Percentiles rank a stretch among this genome's conserved stretches.
Conservation (phyloP, 495 filamentous ascomycete genomes). For the Xylaria venustula region DNA sequence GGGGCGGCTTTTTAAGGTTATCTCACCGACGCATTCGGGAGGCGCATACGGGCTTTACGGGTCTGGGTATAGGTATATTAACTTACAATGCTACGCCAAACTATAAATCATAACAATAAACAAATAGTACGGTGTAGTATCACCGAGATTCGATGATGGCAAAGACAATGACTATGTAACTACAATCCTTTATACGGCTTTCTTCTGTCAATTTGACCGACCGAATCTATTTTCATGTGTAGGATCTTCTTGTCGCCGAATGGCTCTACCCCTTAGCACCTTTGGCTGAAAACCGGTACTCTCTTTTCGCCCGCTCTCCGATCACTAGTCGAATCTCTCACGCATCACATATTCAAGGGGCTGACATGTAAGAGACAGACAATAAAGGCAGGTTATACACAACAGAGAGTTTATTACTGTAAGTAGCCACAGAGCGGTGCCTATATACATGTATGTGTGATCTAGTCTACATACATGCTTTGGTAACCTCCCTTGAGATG, state of each 20-base stretch:
- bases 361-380: background rate
- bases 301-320: background rate
- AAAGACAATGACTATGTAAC: background rate
- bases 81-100: background rate
- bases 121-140: too few relatives aligned
- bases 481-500: background rate
- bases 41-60: background rate
- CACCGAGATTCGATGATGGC: background rate
- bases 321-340: background rate
- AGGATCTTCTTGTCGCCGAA: background rate
- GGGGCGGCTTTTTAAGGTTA: background rate
- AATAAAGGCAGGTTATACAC: background rate
- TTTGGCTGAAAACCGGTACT: background rate
- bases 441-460: background rate
- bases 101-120: too few relatives aligned
- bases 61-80: too few relatives aligned
- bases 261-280: background rate
- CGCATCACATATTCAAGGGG: conserved; percentile 1
- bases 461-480: background rate
- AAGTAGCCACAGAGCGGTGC: background rate
- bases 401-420: too few relatives aligned
- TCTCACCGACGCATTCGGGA: background rate
- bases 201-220: background rate
- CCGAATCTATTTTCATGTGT: background rate
- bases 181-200: background rate